Evolutionary conservation across 257 asterid species (phyloP).

Genomic region (Solanum appendiculatum): DNA sequence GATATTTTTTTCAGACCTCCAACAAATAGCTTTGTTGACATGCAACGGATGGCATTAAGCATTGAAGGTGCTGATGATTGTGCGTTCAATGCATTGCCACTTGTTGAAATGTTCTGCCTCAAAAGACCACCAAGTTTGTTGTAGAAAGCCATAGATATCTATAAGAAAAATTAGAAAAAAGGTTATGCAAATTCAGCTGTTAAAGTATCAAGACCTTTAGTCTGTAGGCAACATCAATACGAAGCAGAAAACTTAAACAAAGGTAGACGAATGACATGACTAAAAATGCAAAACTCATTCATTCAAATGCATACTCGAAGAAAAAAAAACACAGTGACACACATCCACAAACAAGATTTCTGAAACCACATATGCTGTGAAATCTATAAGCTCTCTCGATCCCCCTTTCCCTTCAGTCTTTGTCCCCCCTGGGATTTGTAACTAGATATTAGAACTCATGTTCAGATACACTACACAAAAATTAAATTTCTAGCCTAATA

Average conservation of each 20-base stretch:
- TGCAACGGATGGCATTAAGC: slow-evolving; percentile 56
- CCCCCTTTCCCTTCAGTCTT: neutral
- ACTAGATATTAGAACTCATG: neutral
- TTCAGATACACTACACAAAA: neutral
- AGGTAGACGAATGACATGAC: neutral
- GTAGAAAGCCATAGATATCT: slow-evolving; percentile 57
- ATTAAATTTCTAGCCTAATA: neutral
- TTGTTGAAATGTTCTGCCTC: slow-evolving; percentile 34
- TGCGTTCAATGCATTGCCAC: slow-evolving; percentile 12
- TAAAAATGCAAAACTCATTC: neutral
- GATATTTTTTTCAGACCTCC: slow-evolving; percentile 27
- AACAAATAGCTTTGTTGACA: slow-evolving; percentile 64
- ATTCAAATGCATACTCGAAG: neutral
- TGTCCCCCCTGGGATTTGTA: neutral
- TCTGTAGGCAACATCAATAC: neutral
- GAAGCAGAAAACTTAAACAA: neutral
- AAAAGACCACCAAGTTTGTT: slow-evolving; percentile 48
- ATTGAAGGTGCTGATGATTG: slow-evolving; percentile 33
- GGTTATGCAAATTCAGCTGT: neutral
- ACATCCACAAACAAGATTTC: neutral
- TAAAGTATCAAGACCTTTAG: neutral
- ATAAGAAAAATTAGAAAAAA: neutral
- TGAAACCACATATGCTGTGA: neutral
- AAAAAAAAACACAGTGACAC: neutral
- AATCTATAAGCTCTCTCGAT: neutral